phyloP scores from a whole-genome alignment of 768 basidiomycete species.

The Russula abietina region DNA sequence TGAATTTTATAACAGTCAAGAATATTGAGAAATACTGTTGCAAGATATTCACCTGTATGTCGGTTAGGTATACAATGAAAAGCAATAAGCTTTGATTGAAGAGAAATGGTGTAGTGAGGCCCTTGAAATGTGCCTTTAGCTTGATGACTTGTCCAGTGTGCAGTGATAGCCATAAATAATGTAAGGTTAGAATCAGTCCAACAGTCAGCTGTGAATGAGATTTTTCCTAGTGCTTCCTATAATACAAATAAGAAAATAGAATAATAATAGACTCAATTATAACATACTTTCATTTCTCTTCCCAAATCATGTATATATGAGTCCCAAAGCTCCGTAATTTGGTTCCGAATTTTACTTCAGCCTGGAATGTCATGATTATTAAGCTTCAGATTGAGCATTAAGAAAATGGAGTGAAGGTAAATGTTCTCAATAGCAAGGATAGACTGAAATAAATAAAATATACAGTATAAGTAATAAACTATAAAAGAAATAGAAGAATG shows the following conservation, averaged over 20 bases:
- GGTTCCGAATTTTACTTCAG: background rate
- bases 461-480: background rate
- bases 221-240: background rate
- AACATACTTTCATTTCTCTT: background rate
- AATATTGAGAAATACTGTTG: too few species aligned
- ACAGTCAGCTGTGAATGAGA: background rate
- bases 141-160: slow-evolving; percentile 33
- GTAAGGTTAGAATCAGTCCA: background rate
- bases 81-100: slow-evolving; percentile 32
- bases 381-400: background rate
- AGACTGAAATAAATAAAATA: background rate
- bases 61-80: slow-evolving; percentile 35
- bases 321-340: background rate
- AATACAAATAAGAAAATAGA: too few species aligned
- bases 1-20: too few species aligned
- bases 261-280: too few species aligned
- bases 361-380: background rate
- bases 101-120: too few species aligned
- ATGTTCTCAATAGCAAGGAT: background rate
- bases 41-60: slow-evolving; percentile 38
- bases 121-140: slow-evolving; percentile 19
- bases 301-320: background rate
- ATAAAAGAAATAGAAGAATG: background rate
- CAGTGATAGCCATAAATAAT: background rate
- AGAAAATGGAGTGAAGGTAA: background rate